Evolutionary conservation across 2,329 filamentous ascomycete species (phyloP).

Genomic region (Ceratocystis papillata): DNA sequence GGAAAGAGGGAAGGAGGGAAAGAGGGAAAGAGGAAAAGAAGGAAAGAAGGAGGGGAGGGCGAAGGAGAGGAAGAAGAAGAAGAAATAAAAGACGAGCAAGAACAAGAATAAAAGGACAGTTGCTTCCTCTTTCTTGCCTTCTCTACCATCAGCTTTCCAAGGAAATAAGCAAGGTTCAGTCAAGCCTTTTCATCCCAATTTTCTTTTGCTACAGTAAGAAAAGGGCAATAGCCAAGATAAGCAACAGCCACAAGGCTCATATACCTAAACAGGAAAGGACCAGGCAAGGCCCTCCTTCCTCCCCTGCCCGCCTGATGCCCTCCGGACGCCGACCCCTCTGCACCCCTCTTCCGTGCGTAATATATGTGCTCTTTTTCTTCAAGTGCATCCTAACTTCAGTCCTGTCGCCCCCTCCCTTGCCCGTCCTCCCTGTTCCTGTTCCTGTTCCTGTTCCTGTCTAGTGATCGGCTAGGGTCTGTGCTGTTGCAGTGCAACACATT

Average conservation of each 20-base stretch:
- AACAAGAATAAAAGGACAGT: neutral
- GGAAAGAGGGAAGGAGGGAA: conserved; percentile 17
- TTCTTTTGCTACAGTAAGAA: too few relatives aligned
- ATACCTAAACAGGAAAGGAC: neutral
- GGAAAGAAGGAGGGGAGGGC: neutral
- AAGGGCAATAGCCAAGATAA: too few relatives aligned
- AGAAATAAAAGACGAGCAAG: neutral
- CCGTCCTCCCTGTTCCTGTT: too few relatives aligned
- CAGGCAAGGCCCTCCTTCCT: neutral
- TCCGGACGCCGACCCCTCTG: neutral
- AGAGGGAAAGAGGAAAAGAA: neutral
- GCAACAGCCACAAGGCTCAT: neutral
- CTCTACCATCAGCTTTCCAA: too few relatives aligned
- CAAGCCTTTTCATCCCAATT: too few relatives aligned
- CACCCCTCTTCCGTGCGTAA: neutral
- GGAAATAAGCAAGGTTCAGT: too few relatives aligned
- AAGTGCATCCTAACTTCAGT: neutral
- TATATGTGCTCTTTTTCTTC: neutral
- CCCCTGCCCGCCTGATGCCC: too few relatives aligned
- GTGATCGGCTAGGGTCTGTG: too few relatives aligned
- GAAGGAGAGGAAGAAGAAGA: neutral
- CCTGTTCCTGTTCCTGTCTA: too few relatives aligned
- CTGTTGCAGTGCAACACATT: too few relatives aligned
- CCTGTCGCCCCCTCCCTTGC: neutral
- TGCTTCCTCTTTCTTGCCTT: too few relatives aligned